phyloP scores from a whole-genome alignment of 2,329 filamentous ascomycete species.

The Colletotrichum paranaense region DNA sequence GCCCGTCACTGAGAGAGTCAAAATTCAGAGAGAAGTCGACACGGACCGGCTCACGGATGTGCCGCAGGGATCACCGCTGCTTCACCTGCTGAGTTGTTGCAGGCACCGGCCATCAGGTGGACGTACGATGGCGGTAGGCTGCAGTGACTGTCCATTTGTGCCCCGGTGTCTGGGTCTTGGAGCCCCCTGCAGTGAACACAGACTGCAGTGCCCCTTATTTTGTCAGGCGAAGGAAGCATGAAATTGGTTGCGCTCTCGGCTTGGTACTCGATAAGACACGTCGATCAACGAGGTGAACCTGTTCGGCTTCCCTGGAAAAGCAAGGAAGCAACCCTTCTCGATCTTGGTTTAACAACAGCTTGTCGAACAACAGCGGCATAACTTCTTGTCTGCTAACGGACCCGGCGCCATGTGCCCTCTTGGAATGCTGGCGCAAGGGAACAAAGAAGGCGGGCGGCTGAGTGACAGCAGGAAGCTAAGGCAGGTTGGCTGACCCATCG shows the following conservation, averaged over 20 bases:
- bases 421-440: conserved; percentile 12
- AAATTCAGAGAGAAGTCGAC: neutral
- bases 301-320: neutral
- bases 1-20: neutral
- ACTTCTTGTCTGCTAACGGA: neutral
- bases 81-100: neutral
- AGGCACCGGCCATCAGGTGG: neutral
- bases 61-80: conserved; percentile 13
- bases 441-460: neutral
- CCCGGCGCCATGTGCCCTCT: neutral
- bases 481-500: conserved; percentile 12
- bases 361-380: neutral
- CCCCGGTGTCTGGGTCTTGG: conserved; percentile 5
- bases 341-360: neutral
- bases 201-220: conserved; percentile 4
- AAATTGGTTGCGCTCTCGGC: neutral
- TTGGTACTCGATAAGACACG: neutral
- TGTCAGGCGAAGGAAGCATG: conserved; percentile 2
- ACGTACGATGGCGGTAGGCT: neutral
- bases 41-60: conserved; percentile 14
- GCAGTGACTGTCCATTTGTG: neutral
- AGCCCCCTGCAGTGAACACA: neutral
- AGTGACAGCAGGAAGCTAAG: conserved; percentile 8
- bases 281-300: neutral
- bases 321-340: neutral